Base-by-base conservation (phyloP, 164 flowering plant genomes). In the Annona squamosa region DNA sequence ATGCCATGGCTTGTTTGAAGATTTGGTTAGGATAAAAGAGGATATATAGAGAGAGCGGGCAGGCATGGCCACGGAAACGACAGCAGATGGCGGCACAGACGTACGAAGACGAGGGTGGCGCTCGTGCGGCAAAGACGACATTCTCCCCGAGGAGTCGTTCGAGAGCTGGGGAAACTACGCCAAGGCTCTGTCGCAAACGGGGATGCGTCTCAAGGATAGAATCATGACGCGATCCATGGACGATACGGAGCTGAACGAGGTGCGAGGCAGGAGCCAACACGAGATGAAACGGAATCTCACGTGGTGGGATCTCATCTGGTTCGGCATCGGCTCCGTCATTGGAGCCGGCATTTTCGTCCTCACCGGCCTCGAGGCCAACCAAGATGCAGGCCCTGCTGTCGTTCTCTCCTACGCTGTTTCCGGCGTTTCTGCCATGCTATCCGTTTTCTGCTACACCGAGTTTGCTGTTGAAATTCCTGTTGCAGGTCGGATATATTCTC, bases 301-400 rank as follows among this genome's bases (percentile, higher is more conserved):
- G 0, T 87, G 87, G 90, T 87, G 89, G 89, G 92, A 88, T 69
- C 79, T 88, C 44, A 85, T 84, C 4, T 87, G 90, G 92, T 84
- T 88, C 65, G 90, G 90, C 19, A 69, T 88, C 0, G 90, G 90
- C 1, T 83, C 85, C 4, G 87, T 88, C 47, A 80, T 87, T 19
- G 92, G 89, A 1, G 80, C 92, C 18, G 90, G 89, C 0, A 86
- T 88, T 6, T 88, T 88, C 72, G 89, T 88, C 17, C 80, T 86
- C 48, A 88, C 89, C 3, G 92, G 92, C 0, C 78, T 72, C 2
- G 85, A 76, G n/a, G 79, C 85, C 0, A 56, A 71, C 41, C 5
- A 71, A 0, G 66, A 46, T 4, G 84, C 91, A 4, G 89, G 91
- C 10, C 91, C 91, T 5, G 88, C 90, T 2, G 86, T 88, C 3